Conservation (phyloP, 2,329 filamentous ascomycete species). For the Akanthomyces lecanii region DNA sequence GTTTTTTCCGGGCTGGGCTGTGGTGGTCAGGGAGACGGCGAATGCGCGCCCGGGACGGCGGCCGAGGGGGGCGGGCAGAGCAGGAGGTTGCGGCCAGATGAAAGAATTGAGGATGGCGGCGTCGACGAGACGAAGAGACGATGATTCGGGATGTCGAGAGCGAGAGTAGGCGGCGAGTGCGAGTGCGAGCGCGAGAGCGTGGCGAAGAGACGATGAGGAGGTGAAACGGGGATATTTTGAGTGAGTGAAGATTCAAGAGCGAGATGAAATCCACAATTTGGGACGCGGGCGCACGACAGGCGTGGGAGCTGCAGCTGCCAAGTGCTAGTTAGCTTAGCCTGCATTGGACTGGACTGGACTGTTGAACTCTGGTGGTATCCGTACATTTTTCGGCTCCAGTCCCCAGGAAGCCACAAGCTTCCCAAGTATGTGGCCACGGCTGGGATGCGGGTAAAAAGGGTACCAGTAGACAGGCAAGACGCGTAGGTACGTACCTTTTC, state of each 20-base stretch:
- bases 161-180: not conserved
- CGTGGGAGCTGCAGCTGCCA: too few species aligned
- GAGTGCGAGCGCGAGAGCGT: not conserved
- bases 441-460: not conserved
- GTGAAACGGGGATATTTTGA: constrained; percentile 19
- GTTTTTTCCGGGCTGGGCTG: constrained; percentile 13
- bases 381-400: too few species aligned
- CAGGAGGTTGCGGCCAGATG: not conserved
- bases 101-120: not conserved
- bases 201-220: constrained; percentile 19
- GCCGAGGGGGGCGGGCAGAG: not conserved
- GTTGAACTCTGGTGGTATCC: not conserved
- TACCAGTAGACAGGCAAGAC: too few species aligned
- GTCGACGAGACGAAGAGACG: not conserved
- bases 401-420: too few species aligned
- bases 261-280: constrained; percentile 31
- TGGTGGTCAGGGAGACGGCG: not conserved
- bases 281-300: constrained; percentile 4
- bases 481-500: not conserved
- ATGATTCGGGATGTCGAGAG: not conserved
- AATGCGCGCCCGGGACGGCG: constrained; percentile 16
- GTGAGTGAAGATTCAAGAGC: constrained; percentile 32
- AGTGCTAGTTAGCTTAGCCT: too few species aligned
- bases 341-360: not conserved
- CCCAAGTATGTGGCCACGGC: too few species aligned